Conservation (phyloP, 164 flowering plant species). For the Litsea cubeba region DNA sequence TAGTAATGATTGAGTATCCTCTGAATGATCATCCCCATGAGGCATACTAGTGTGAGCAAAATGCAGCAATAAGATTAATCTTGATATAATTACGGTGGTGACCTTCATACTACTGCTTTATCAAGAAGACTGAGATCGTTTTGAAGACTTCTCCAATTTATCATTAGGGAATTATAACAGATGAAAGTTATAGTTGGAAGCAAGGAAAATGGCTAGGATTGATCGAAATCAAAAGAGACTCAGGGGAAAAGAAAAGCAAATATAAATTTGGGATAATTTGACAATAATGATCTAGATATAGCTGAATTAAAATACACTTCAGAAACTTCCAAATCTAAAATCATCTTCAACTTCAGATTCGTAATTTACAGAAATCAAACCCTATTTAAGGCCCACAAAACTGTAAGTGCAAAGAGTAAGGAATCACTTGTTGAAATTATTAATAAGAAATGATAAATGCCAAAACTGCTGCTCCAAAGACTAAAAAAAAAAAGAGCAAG, state of each 20-base stretch:
- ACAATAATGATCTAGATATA: not conserved
- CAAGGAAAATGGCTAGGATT: not conserved
- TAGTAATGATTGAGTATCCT: too few species aligned
- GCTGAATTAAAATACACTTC: not conserved
- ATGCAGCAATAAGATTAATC: too few species aligned
- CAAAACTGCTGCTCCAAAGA: not conserved
- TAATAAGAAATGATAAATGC: not conserved
- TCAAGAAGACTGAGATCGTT: too few species aligned
- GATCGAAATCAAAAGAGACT: not conserved
- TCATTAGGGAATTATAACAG: too few species aligned
- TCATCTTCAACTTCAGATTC: constrained; percentile 94
- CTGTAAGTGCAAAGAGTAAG: not conserved
- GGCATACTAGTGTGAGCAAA: too few species aligned
- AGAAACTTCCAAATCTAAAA: constrained; percentile 20
- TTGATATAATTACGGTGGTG: too few species aligned
- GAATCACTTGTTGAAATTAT: not conserved
- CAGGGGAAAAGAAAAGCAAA: not conserved
- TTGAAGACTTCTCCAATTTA: too few species aligned
- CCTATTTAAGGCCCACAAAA: constrained; percentile 36
- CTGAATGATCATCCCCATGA: too few species aligned
- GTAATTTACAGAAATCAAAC: constrained; percentile 49
- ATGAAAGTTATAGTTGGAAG: not conserved
- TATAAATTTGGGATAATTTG: too few species aligned
- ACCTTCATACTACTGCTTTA: too few species aligned
- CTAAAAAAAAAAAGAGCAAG: constrained; percentile 2